These are phyloP conservation scores for Infundibulicybe gibba DNA, from an alignment of 768 basidiomycete genomes.

Conservation along the genomic window DNA sequence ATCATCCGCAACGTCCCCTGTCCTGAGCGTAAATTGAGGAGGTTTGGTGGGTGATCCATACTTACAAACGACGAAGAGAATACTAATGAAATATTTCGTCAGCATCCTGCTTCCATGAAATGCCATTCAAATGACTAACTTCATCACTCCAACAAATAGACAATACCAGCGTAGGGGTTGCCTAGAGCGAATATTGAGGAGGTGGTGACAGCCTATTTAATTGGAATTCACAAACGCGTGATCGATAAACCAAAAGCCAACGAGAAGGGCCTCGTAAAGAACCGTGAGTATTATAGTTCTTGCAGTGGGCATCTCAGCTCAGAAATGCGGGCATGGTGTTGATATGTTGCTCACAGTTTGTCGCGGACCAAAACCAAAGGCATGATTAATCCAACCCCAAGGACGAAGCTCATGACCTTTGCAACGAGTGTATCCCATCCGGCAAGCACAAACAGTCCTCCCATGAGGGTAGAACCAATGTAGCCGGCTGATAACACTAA, in stretches of 20 bases:
- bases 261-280: conserved; percentile 78
- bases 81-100: conserved; percentile 32
- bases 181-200: conserved; percentile 28
- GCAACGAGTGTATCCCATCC: conserved; percentile 89
- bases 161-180: conserved; percentile 84
- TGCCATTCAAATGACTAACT: conserved; percentile 40
- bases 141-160: conserved; percentile 81
- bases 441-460: conserved; percentile 78
- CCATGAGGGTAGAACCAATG: conserved; percentile 77
- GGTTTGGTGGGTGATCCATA: conserved; percentile 3
- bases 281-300: conserved; percentile 86
- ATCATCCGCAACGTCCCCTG: conserved; percentile 94
- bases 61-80: conserved; percentile 86
- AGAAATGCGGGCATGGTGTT: neutral
- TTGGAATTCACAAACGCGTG: conserved; percentile 63
- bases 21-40: neutral
- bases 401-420: conserved; percentile 89
- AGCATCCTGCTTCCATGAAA: neutral
- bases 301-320: conserved; percentile 2
- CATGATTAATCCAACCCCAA: conserved; percentile 82
- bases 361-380: conserved; percentile 86
- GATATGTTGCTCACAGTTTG: conserved; percentile 63
- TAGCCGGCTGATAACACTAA: conserved; percentile 79
- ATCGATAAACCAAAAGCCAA: conserved; percentile 95
- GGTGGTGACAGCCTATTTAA: neutral